Conservation (phyloP, 73 alveolate species). For the Uronychia setigera region DNA sequence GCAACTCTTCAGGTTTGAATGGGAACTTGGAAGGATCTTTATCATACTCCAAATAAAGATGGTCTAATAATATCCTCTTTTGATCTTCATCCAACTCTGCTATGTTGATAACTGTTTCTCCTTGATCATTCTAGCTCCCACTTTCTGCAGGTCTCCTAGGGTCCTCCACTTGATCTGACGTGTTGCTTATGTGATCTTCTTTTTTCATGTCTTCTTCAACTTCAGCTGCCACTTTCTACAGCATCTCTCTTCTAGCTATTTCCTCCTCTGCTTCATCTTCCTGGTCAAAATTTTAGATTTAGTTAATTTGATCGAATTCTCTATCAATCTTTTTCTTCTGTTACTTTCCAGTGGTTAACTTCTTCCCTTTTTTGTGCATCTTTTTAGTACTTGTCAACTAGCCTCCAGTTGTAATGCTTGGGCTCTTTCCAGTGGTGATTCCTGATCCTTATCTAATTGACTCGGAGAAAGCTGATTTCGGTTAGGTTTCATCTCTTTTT, state of each 20-base stretch:
- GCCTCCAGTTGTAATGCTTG: too few relatives aligned
- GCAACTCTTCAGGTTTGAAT: not conserved
- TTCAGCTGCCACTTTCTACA: not conserved
- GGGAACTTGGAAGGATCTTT: not conserved
- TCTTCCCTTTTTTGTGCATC: too few relatives aligned
- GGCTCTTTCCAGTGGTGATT: too few relatives aligned
- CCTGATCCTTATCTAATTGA: too few relatives aligned
- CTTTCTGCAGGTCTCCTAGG: too few relatives aligned
- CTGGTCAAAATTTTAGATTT: too few relatives aligned
- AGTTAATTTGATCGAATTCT: too few relatives aligned
- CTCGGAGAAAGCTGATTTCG: too few relatives aligned
- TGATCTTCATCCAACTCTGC: not conserved
- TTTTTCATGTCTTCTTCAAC: not conserved
- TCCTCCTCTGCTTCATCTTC: not conserved
- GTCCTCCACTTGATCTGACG: not conserved
- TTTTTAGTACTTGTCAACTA: too few relatives aligned
- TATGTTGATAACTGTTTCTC: not conserved
- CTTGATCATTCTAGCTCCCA: not conserved
- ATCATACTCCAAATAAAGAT: not conserved
- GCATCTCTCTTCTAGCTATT: not conserved
- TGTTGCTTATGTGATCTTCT: not conserved
- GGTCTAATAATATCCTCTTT: not conserved
- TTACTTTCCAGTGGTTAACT: too few relatives aligned
- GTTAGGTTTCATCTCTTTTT: too few relatives aligned
- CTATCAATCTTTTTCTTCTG: not conserved